Conservation (phyloP, 805 yeast species). For the Yarrowia sp. region DNA sequence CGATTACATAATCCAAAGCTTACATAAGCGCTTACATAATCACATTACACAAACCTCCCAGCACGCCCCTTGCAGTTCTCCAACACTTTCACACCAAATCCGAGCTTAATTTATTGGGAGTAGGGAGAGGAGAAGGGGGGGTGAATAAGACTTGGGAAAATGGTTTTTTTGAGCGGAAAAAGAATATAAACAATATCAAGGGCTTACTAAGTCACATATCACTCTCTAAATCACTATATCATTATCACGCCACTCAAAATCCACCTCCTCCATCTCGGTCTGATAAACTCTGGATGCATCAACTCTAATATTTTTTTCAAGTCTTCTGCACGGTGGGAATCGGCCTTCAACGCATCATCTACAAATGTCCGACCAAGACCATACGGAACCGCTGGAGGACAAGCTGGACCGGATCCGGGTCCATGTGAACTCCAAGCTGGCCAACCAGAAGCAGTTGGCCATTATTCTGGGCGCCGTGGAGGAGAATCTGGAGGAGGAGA, state of each 20-base stretch:
- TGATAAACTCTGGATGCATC: constrained; percentile 6
- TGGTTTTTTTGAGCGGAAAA: no score
- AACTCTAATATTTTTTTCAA: constrained; percentile 24
- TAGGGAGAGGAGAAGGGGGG: no score
- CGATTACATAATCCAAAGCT: no score
- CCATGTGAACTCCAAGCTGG: constrained; percentile 79
- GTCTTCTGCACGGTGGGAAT: constrained; percentile 20
- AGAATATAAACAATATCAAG: no score
- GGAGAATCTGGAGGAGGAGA: constrained; percentile 76
- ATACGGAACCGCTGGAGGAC: constrained; percentile 42
- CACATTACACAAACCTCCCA: not conserved
- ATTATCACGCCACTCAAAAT: not conserved
- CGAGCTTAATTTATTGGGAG: no score
- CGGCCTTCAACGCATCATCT: not conserved
- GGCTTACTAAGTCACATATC: no score
- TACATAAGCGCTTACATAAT: no score
- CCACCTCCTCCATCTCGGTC: not conserved
- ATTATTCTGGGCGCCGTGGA: constrained; percentile 87
- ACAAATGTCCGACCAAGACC: constrained; percentile 27
- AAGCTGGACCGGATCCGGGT: constrained; percentile 57
- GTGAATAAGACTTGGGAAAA: no score
- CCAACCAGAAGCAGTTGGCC: constrained; percentile 86
- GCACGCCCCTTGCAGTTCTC: not conserved
- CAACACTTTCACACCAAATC: no score
- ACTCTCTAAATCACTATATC: no score